Evolutionary conservation across 192 early-diverging fungal genomes (phyloP), one percentile per base, ranked within the genome.

Genomic region (Podila epigama): DNA sequence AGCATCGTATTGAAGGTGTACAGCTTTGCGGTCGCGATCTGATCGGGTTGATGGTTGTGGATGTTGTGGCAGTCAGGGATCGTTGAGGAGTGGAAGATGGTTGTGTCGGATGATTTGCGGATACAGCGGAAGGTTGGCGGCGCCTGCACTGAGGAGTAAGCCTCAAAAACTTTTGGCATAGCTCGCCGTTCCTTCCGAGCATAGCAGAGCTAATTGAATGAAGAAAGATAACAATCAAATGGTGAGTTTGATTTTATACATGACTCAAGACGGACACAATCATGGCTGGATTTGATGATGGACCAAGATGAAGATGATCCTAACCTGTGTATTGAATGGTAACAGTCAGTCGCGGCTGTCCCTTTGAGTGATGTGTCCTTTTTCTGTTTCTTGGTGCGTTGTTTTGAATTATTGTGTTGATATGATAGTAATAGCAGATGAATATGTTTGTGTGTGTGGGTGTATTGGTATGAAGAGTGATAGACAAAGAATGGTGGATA

Each of bases 121-220:
- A 31, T 22, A 51, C 4, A n/a, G 51, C 33, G 51, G 68, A 62
- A 48, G 53, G 33, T 22, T 28, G 36, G 32, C 44, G 51, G 29
- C 13, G 29, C 34, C 55, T 55, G 34, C 34, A 22, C 57, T 53
- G 57, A 48, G 68, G 63, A n/a, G 54, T 39, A 29, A 66, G 35
- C 51, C 52, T 66, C 61, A 77, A 15, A 29, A 64, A 55, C 42
- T 34, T 54, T 61, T 58, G 51, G 59, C 57, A 68, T 39, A 68
- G 66, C 60, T 77, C 65, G 48, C 73, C 56, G 54, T 64, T 77
- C 73, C 73, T 68, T 66, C 66, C 27, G 40, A 77, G 66, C 73
- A 77, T 77, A 20, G 33, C 73, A 58, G 60, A 27, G 60, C 41
- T 31, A 55, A 32, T 8, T 28, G 18, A 18, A n/a, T n/a, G 29